These are phyloP conservation scores for Venturia aucupariae DNA, from an alignment of 2,329 filamentous ascomycete genomes.

Conservation along the genomic window DNA sequence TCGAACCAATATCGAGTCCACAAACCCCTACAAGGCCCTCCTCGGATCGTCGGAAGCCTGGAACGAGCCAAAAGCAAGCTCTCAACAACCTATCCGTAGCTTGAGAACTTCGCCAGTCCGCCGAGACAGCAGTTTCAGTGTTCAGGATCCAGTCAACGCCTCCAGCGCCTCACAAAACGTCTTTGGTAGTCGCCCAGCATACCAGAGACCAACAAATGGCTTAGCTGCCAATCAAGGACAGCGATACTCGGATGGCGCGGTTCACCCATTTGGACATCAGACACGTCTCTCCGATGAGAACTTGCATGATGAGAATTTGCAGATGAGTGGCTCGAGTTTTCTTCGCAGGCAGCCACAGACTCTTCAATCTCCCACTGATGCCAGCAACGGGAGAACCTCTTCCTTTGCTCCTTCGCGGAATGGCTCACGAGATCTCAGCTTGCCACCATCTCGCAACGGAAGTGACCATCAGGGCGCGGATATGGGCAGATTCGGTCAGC, in stretches of 20 bases:
- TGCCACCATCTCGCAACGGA: constrained; percentile 47
- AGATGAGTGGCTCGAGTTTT: constrained; percentile 22
- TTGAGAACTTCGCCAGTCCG: constrained; percentile 28
- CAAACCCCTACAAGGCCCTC: constrained; percentile 4
- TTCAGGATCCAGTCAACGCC: constrained; percentile 18
- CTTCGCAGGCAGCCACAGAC: constrained; percentile 16
- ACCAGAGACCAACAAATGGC: neutral
- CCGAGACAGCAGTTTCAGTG: constrained; percentile 26
- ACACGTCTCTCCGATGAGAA: constrained; percentile 24
- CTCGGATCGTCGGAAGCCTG: neutral
- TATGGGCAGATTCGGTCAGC: constrained; percentile 5
- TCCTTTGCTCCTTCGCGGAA: constrained; percentile 38
- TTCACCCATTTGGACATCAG: constrained; percentile 27
- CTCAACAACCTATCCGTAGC: neutral
- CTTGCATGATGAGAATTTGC: constrained; percentile 23
- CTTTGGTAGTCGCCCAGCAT: neutral
- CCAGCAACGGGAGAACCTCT: constrained; percentile 32
- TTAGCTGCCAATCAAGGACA: neutral
- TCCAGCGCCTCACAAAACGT: constrained; percentile 14
- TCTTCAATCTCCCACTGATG: constrained; percentile 34
- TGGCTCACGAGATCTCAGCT: constrained; percentile 45
- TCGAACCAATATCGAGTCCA: neutral
- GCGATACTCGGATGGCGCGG: constrained; percentile 2
- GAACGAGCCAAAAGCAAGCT: neutral
- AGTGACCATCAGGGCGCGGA: constrained; percentile 28